Base-by-base conservation (phyloP, 805 yeast genomes). In the Wickerhamomyces sydowiorum region DNA sequence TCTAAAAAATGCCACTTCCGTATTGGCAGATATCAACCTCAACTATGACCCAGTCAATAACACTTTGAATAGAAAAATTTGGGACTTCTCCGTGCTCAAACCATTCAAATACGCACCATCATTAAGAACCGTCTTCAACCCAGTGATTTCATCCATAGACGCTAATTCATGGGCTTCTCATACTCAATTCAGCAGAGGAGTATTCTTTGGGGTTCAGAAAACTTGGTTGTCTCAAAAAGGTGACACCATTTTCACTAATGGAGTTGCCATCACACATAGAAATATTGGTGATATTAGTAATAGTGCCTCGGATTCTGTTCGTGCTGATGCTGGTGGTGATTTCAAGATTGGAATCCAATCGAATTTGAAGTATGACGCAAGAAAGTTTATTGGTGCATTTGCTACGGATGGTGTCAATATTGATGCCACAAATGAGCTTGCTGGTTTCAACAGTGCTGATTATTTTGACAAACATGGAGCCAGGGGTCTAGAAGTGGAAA, bases 261-360 rank as follows among this genome's bases (percentile, higher is more conserved):
- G 95, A 7, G 51, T 84, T n/a, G 73, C 81, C 17, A 65, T 81
- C 14, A 66, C 72, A 2, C 75, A 76, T 56, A 70, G 93, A 49
- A 71, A 78, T 5, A 60, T 84, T 15, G 64, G 73, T 34, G 73
- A 76, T 40, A 64, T 83, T 13, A 65, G 67, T 9, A 80, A 75
- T 43, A 65, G 66, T 24, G 81, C 86, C 3, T 65, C 75, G 27
- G 79, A 75, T 45, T 63, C 68, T n/a, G 61, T 75, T 38, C 80
- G 85, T 37, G 64, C 70, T 7, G 66, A 63, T 27, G 74, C 84
- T 1, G 81, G 82, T 1, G 70, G 78, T 39, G 70, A 73, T 39
- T 62, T 73, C 54, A 89, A 88, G 59, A 60, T 76, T 14, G 67
- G 78, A 14, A 47, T 76, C 4, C 63, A 69, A 39, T 58, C 70